Base-by-base conservation (phyloP, 2,329 filamentous ascomycete species). In the Ilyonectria sp. region DNA sequence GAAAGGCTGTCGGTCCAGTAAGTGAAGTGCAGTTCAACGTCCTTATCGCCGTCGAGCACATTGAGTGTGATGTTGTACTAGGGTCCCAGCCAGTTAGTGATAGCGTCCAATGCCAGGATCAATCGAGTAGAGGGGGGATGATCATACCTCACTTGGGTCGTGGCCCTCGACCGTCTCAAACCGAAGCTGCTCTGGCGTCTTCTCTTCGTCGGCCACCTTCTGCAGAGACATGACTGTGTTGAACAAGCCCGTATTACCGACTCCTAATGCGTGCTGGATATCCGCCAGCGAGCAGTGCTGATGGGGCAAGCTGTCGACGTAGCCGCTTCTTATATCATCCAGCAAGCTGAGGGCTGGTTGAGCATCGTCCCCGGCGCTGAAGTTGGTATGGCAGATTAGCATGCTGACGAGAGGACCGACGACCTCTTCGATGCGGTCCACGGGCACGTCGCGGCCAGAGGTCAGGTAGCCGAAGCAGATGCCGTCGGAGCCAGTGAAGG, bases 401-500 rank as follows among this genome's bases (percentile, higher is more conserved):
- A 57, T 47, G 54, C 43, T 57, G 40, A 57, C 47, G 23, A 57
- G 26, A 1, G 69, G 65, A 0, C 71, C 71, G 9, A 74, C 46
- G 3, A 70, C 70, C 4, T 60, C 56, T 0, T 67, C 65, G 0
- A 72, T 70, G 1, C 43, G 44, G 4, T 6, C 2, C 9, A 72
- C 37, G 0, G 70, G 61, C 2, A 69, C 11, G 7, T 72, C 65
- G 11, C 70, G 26, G 5, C 67, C 70, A 2, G 64, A 52, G 1
- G 60, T 57, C 0, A 72, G 59, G 29, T 66, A 72, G 0, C 70
- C 70, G 7, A 70, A 72, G 1, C 70, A 61, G 5, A 72, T 64
- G 13, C 70, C 68, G 2, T 72, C 61, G 9, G 63, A 53, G 5
- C 70, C 70, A 1, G 70, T 72, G 6, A 71, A 72, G 6, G 67